These are phyloP conservation scores for Sechiopsis laciniata DNA, from an alignment of 306 rosid species.

Conservation along the genomic window DNA sequence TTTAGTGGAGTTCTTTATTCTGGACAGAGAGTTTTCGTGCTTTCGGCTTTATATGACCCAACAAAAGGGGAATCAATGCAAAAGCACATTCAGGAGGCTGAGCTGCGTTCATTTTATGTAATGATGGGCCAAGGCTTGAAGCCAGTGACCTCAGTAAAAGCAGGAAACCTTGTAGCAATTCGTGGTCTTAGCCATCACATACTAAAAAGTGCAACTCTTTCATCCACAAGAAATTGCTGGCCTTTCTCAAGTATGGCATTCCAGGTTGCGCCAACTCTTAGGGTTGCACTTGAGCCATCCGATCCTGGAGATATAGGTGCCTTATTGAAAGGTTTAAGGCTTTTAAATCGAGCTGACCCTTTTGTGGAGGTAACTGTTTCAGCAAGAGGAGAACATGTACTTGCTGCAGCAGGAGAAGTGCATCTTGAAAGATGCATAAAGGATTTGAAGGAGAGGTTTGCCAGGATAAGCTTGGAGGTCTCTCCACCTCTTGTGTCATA, in stretches of 20 bases:
- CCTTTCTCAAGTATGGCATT: conserved; percentile 86
- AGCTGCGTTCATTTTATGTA: conserved; percentile 58
- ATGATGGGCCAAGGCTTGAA: conserved; percentile 96
- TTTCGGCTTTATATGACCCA: conserved; percentile 86
- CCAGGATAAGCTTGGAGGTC: conserved; percentile 67
- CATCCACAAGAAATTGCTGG: conserved; percentile 75
- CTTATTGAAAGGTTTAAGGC: conserved; percentile 65
- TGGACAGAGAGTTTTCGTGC: conserved; percentile 71
- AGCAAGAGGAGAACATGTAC: conserved; percentile 74
- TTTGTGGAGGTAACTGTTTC: conserved; percentile 81
- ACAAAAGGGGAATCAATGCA: conserved; percentile 62
- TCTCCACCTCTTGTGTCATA: conserved; percentile 82
- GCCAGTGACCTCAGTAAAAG: conserved; percentile 56
- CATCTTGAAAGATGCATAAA: conserved; percentile 88
- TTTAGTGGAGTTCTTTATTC: conserved; percentile 69
- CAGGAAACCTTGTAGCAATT: conserved; percentile 85
- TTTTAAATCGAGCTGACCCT: conserved; percentile 82
- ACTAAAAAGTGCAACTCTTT: conserved; percentile 83
- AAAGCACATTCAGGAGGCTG: conserved; percentile 78
- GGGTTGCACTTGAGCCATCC: conserved; percentile 86
- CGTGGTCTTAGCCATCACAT: conserved; percentile 87
- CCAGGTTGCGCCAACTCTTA: conserved; percentile 73
- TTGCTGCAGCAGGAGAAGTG: conserved; percentile 90
- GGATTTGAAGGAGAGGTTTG: conserved; percentile 87
- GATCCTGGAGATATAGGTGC: conserved; percentile 76